These are phyloP conservation scores for Nasturtium officinale DNA, from an alignment of 345 rosid species.

Conservation along the genomic window DNA sequence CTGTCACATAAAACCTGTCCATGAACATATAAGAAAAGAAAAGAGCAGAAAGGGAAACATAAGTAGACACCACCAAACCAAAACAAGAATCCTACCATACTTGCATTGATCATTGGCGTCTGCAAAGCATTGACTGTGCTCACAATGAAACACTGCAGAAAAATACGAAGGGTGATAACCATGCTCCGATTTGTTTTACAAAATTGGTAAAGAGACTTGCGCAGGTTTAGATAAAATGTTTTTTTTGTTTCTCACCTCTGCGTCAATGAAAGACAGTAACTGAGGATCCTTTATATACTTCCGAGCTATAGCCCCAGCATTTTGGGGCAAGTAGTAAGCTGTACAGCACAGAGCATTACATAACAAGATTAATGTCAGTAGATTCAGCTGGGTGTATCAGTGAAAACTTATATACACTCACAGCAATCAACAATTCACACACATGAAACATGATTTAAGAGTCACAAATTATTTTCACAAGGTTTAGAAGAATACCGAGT, in stretches of 20 bases:
- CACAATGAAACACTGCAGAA: conserved; percentile 89
- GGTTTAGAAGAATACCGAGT: conserved; percentile 52
- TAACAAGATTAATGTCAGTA: conserved; percentile 21
- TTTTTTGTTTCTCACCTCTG: conserved; percentile 73
- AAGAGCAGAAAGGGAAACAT: background rate
- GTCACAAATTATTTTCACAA: background rate
- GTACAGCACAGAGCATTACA: conserved; percentile 35
- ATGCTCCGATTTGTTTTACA: background rate
- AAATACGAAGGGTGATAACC: conserved; percentile 16
- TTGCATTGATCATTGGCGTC: conserved; percentile 96
- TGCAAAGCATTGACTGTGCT: conserved; percentile 86
- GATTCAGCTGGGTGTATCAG: background rate
- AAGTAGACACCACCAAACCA: conserved; percentile 10
- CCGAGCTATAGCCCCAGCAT: conserved; percentile 89
- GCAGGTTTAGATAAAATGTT: conserved; percentile 13
- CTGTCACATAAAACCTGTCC: conserved; percentile 91
- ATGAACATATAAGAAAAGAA: conserved; percentile 23
- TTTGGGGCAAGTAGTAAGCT: conserved; percentile 91
- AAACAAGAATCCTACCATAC: conserved; percentile 64
- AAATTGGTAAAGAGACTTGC: conserved; percentile 16
- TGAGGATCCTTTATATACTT: conserved; percentile 86
- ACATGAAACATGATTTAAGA: conserved; percentile 1
- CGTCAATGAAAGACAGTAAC: conserved; percentile 87
- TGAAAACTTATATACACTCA: background rate
- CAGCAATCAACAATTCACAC: conserved; percentile 6